Base-by-base conservation (phyloP, 306 rosid genomes). In the Trifolium pratense region DNA sequence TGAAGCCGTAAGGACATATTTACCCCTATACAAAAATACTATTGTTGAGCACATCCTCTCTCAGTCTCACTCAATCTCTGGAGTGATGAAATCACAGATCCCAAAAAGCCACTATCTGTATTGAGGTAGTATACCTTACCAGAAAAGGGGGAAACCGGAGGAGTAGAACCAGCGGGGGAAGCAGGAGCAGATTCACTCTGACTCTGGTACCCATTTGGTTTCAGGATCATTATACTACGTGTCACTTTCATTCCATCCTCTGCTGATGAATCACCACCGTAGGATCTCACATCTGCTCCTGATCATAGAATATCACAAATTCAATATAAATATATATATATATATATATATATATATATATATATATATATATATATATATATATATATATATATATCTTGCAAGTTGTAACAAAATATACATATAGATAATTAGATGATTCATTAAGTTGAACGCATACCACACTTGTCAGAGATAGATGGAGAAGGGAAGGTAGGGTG, bases 171-270 rank as follows among this genome's bases (percentile, higher is more conserved):
- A 25, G 97, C 98, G 0, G 98, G 97, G 1, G 98, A 93, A 10
- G 70, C 75, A 42, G 96, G 97, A 18, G 97, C 88, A 5, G 97
- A 91, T 48, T 86, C 91, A 69, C 70, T 84, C 75, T 78, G 92
- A 71, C 73, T 86, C 81, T 83, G 90, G 72, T 85, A 78, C 1
- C 91, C 96, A 0, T 92, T 86, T 21, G 98, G 97, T 34, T 84
- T 93, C 42, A 93, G 74, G 42, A 93, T 91, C 98, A 89, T 93
- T 51, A 93, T 93, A 65, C 98, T 91, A 36, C 98, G 87, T 1
- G 98, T 88, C 23, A 93, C 94, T 78, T 39, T 93, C 75, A 42
- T 13, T 46, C 74, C 62, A 74, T 85, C 87, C 79, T 81, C 82
- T 45, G 87, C 82, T 45, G 87, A 2, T 5, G 89, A 32, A 1